These are phyloP conservation scores for Pyrus hybrid DNA, from an alignment of 331 rosid species.

Conservation along the genomic window DNA sequence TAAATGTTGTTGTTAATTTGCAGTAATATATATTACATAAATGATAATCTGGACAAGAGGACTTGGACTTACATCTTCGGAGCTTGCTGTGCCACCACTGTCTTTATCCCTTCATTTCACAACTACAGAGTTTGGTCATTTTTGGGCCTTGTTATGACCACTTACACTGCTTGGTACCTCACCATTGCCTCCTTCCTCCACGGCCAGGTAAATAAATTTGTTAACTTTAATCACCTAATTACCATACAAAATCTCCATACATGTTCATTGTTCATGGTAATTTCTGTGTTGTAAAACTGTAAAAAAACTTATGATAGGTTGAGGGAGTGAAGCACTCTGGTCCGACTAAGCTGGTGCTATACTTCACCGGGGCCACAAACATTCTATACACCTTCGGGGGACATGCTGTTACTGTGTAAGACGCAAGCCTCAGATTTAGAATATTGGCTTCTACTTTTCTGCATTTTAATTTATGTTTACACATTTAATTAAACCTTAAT, in stretches of 20 bases:
- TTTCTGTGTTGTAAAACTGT: background rate
- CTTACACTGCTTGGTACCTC: constrained; percentile 99
- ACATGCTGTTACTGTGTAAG: constrained; percentile 99
- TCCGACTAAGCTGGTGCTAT: constrained; percentile 76
- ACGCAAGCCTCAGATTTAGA: constrained; percentile 14
- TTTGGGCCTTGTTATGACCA: constrained; percentile 92
- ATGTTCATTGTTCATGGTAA: background rate
- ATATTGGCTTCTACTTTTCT: background rate
- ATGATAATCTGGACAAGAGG: constrained; percentile 94
- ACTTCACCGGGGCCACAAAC: constrained; percentile 99
- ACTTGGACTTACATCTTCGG: constrained; percentile 99
- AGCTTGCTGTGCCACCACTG: constrained; percentile 99
- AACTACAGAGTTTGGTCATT: constrained; percentile 98
- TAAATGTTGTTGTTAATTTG: background rate
- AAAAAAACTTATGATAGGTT: constrained; percentile 22
- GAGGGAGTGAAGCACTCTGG: constrained; percentile 97
- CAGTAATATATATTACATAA: constrained; percentile 96
- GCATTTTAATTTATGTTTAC: background rate
- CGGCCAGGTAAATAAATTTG: constrained; percentile 62
- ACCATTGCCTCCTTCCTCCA: constrained; percentile 76
- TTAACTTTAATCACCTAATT: background rate
- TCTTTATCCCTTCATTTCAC: constrained; percentile 92
- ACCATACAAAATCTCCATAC: background rate
- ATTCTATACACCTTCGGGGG: constrained; percentile 99
- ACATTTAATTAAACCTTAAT: background rate